Conservation (phyloP, 176 grass and related monocot genomes). For the Panicum miliaceum region DNA sequence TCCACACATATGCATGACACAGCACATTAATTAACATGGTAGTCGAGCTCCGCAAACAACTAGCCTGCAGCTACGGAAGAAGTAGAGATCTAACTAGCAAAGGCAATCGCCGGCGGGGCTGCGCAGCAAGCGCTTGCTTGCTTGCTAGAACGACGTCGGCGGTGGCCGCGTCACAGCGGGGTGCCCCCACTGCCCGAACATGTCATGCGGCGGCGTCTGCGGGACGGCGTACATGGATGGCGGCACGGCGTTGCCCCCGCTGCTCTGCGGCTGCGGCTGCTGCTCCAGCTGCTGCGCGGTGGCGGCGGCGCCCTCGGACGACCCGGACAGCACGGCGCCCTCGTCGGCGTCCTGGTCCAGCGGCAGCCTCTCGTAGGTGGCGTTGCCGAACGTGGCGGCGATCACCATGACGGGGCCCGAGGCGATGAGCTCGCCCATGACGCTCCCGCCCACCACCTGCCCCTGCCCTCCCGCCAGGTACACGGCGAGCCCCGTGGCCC, state of each 20-base stretch:
- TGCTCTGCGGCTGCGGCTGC: constrained; percentile 47
- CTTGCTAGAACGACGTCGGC: constrained; percentile 50
- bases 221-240: constrained; percentile 62
- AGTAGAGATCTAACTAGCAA: constrained; percentile 29
- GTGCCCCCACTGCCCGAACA: constrained; percentile 80
- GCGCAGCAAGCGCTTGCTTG: neutral
- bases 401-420: constrained; percentile 94
- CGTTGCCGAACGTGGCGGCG: constrained; percentile 88
- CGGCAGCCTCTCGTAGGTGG: constrained; percentile 85
- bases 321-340: constrained; percentile 51
- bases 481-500: constrained; percentile 73
- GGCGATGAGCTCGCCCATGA: constrained; percentile 80
- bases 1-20: constrained; percentile 46
- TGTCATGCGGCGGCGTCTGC: constrained; percentile 54
- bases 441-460: constrained; percentile 83
- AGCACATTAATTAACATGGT: constrained; percentile 44
- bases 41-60: constrained; percentile 41
- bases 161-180: constrained; percentile 52
- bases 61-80: constrained; percentile 39
- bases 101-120: neutral
- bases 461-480: constrained; percentile 86
- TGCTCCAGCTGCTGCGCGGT: constrained; percentile 51
- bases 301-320: constrained; percentile 45
- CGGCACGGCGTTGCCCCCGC: constrained; percentile 40
- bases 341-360: constrained; percentile 64